A percentile compares a stretch with the other conserved stretches of the same genome.
Conservation (phyloP, 164 flowering plant genomes). For the Houttuynia cordata region DNA sequence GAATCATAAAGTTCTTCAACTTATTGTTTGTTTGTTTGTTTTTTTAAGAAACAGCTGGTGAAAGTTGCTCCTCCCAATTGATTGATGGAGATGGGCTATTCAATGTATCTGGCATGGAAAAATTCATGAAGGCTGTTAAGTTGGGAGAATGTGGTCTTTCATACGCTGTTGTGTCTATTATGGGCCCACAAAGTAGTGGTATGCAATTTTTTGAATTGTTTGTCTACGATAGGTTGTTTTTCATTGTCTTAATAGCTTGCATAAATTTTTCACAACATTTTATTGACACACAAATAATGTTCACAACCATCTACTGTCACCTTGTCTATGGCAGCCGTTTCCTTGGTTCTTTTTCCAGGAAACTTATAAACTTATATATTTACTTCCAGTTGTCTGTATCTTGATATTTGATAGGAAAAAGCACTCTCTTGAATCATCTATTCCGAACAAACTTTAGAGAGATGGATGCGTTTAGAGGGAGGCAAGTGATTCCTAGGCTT, state of each 20-base stretch:
- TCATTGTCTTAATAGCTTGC: not conserved
- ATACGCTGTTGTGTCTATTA: conserved; percentile 91
- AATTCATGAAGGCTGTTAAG: conserved; percentile 61
- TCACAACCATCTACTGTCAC: not conserved
- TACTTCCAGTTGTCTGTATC: not conserved
- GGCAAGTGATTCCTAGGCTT: conserved; percentile 27
- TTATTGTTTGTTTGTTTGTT: not conserved
- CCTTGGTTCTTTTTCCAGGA: no score
- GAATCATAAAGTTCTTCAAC: not conserved
- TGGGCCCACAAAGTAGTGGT: conserved; percentile 99
- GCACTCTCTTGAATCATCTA: conserved; percentile 78
- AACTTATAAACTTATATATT: no score
- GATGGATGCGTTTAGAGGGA: conserved; percentile 95
- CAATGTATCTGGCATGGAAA: conserved; percentile 55
- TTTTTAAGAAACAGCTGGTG: conserved; percentile 17
- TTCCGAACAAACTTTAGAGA: conserved; percentile 82
- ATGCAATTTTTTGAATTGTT: conserved; percentile 10
- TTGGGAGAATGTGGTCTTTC: conserved; percentile 88
- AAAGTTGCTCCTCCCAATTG: conserved; percentile 66
- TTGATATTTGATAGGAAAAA: conserved; percentile 53
- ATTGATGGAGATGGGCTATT: conserved; percentile 90
- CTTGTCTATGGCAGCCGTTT: not conserved
- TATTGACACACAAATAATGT: not conserved
- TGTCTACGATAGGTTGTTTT: not conserved
- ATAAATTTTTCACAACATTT: not conserved